Percentiles rank a stretch among this genome's conserved stretches.
phyloP scores from a whole-genome alignment of 495 filamentous ascomycete species.

The Penicillium riverlandense region DNA sequence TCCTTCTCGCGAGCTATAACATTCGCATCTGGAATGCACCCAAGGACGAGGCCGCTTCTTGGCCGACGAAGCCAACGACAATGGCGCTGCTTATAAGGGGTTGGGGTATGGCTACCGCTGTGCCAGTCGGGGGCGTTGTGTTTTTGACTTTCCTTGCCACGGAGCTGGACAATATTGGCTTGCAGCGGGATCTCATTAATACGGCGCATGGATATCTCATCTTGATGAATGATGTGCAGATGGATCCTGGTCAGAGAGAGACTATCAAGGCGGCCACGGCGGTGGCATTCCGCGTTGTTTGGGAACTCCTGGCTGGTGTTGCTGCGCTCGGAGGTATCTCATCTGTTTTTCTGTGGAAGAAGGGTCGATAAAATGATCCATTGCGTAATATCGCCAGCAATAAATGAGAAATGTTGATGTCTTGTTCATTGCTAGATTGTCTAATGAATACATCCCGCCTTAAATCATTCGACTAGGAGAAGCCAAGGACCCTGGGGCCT shows the following conservation, averaged over 20 bases:
- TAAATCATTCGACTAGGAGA: too few relatives aligned
- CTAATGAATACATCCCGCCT: too few relatives aligned
- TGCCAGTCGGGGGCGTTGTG: conserved; percentile 52
- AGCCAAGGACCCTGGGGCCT: too few relatives aligned
- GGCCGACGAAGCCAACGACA: conserved; percentile 20
- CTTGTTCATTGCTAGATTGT: too few relatives aligned
- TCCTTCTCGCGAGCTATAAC: conserved; percentile 45
- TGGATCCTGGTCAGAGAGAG: conserved; percentile 9
- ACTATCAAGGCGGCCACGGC: conserved; percentile 11
- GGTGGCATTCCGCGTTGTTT: conserved; percentile 13
- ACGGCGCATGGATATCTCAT: conserved; percentile 16
- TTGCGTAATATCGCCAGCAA: not conserved
- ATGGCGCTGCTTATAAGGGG: conserved; percentile 55
- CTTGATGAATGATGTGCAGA: conserved; percentile 13
- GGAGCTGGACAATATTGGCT: conserved; percentile 7
- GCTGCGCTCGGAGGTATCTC: conserved; percentile 17
- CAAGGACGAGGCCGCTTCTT: conserved; percentile 3
- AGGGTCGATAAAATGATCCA: not conserved
- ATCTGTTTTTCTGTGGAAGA: conserved; percentile 17
- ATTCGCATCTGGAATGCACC: conserved; percentile 35
- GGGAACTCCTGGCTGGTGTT: conserved; percentile 17
- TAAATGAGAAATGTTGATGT: not conserved
- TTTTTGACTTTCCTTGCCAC: conserved; percentile 43
- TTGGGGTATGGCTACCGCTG: conserved; percentile 56
- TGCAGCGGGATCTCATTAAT: conserved; percentile 10